These are phyloP conservation scores for Chlamydomonas schloesseri DNA, from an alignment of 139 green algal genomes.

Conservation along the genomic window DNA sequence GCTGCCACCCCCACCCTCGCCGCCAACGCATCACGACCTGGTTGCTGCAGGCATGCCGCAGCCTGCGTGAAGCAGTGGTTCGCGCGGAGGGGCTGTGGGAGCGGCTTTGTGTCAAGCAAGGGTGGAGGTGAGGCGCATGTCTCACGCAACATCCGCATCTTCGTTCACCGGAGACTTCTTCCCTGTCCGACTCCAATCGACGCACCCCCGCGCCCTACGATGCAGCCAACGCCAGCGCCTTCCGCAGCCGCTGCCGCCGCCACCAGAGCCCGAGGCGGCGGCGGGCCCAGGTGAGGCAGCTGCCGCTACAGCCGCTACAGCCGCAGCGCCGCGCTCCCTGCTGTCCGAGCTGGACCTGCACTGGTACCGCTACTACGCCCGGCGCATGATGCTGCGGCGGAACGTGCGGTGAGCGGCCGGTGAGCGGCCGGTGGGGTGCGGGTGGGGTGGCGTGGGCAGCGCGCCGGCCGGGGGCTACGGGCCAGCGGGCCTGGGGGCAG, in stretches of 20 bases:
- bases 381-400: conserved; percentile 1
- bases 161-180: no score
- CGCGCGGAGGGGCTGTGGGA: conserved; percentile 27
- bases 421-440: no score
- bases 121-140: not conserved
- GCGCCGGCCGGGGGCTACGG: not conserved
- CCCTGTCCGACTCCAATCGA: not conserved
- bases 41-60: not conserved
- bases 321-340: not conserved
- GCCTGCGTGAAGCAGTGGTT: not conserved
- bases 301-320: not conserved
- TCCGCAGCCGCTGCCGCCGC: no score
- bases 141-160: no score
- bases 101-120: not conserved
- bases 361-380: conserved; percentile 20
- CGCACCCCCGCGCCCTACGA: not conserved
- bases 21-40: not conserved
- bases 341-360: not conserved
- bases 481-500: not conserved
- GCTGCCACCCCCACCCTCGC: not conserved
- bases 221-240: not conserved
- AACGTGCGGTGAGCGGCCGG: conserved; percentile 37
- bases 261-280: no score
- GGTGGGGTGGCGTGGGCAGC: no score
- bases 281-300: no score